Conservation (phyloP, 2,329 filamentous ascomycete genomes). For the Colletotrichum tabaci region DNA sequence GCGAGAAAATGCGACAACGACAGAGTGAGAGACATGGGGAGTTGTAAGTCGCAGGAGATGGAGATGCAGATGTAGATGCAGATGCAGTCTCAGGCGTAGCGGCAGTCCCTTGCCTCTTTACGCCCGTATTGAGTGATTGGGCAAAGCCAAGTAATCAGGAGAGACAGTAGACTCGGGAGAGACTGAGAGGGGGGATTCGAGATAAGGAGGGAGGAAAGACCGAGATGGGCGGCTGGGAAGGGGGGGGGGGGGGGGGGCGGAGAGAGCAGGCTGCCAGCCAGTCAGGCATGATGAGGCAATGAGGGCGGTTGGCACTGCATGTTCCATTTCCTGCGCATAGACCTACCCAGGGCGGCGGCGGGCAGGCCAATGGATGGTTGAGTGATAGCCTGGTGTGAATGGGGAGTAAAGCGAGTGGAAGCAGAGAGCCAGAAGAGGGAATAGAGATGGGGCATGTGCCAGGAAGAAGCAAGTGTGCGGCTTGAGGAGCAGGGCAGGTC, state of each 20-base stretch:
- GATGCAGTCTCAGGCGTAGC: constrained; percentile 26
- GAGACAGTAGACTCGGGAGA: neutral
- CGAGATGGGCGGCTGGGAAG: neutral
- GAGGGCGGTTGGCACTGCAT: constrained; percentile 32
- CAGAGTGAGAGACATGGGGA: neutral
- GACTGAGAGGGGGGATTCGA: neutral
- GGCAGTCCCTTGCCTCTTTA: constrained; percentile 40
- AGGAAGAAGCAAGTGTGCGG: constrained; percentile 39
- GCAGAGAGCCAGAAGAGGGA: constrained; percentile 38
- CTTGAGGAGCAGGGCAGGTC: constrained; percentile 26
- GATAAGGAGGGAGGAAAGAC: constrained; percentile 3
- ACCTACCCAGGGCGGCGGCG: constrained; percentile 20
- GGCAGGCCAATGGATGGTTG: constrained; percentile 17
- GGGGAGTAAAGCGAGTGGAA: constrained; percentile 19
- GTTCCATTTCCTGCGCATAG: constrained; percentile 16
- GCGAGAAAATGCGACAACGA: neutral
- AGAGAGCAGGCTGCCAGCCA: neutral
- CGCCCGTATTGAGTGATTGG: constrained; percentile 32
- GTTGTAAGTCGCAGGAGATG: constrained; percentile 2
- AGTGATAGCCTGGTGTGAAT: constrained; percentile 4
- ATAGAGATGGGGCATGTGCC: constrained; percentile 18
- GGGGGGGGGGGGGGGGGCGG: neutral
- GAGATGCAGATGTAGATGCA: constrained; percentile 12
- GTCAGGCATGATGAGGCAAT: constrained; percentile 28
- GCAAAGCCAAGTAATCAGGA: constrained; percentile 11